These are phyloP conservation scores for Mrakia gelida DNA, from an alignment of 768 basidiomycete genomes.

Conservation along the genomic window DNA sequence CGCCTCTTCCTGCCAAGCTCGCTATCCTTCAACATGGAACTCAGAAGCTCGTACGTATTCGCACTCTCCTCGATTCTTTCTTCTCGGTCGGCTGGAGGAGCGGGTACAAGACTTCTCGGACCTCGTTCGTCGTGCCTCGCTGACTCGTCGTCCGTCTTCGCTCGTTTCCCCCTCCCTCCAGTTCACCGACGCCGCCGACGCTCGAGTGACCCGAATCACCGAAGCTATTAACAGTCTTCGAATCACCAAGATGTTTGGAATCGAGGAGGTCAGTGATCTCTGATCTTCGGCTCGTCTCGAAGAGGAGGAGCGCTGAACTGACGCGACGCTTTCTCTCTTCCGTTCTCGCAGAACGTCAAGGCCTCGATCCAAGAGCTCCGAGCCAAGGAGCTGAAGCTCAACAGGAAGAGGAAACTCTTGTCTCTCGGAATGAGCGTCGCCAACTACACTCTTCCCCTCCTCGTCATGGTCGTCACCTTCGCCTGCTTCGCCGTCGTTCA, in stretches of 20 bases:
- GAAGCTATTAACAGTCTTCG: slow-evolving; percentile 52
- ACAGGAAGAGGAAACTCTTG: slow-evolving; percentile 55
- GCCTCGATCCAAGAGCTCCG: slow-evolving; percentile 56
- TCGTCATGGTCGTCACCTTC: slow-evolving; percentile 56
- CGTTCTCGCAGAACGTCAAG: slow-evolving; percentile 47
- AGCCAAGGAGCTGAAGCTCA: slow-evolving; percentile 57
- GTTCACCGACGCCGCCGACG: slow-evolving; percentile 49
- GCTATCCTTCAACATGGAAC: slow-evolving; percentile 53
- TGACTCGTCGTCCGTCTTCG: background rate
- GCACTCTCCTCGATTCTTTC: too few relatives aligned
- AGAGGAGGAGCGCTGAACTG: background rate
- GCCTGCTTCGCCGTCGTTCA: slow-evolving; percentile 7
- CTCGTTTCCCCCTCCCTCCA: slow-evolving; percentile 30
- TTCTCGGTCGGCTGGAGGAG: background rate
- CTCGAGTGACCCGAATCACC: slow-evolving; percentile 58
- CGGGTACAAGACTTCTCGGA: too few relatives aligned
- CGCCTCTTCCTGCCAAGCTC: slow-evolving; percentile 56
- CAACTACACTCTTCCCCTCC: slow-evolving; percentile 56
- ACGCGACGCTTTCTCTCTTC: background rate
- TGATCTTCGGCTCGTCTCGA: slow-evolving; percentile 42
- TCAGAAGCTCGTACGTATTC: slow-evolving; percentile 43
- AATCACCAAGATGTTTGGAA: slow-evolving; percentile 67
- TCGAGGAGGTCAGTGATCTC: slow-evolving; percentile 53
- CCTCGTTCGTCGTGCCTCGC: background rate
- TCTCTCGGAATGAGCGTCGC: slow-evolving; percentile 50